phyloP scores from a whole-genome alignment of 2,329 filamentous ascomycete genomes.

The Drechslerella coelobrocha region DNA sequence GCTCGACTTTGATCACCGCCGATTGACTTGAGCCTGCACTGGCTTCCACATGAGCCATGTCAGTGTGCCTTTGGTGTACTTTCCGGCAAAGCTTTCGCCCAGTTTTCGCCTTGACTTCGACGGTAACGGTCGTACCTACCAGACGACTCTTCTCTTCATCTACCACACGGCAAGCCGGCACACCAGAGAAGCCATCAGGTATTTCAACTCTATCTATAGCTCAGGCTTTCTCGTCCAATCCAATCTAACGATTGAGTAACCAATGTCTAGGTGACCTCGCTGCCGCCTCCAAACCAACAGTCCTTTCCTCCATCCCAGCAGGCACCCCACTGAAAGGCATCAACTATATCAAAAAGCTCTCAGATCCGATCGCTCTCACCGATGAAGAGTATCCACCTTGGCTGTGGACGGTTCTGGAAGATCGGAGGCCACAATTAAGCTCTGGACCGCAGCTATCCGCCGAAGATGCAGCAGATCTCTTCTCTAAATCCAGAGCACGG shows the following conservation, averaged over 20 bases:
- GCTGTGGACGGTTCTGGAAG: slow-evolving; percentile 76
- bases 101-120: background rate
- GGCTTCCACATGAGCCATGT: slow-evolving; percentile 11
- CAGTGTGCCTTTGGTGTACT: slow-evolving; percentile 33
- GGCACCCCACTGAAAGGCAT: slow-evolving; percentile 76
- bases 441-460: slow-evolving; percentile 57
- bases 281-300: slow-evolving; percentile 24
- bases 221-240: background rate
- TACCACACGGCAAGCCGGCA: slow-evolving; percentile 5
- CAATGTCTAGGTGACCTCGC: background rate
- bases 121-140: slow-evolving; percentile 2
- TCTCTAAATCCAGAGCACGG: slow-evolving; percentile 68
- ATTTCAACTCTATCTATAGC: slow-evolving; percentile 2
- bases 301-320: slow-evolving; percentile 59
- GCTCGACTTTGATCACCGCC: background rate
- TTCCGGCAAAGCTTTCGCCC: slow-evolving; percentile 32
- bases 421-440: slow-evolving; percentile 60
- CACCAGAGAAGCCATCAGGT: slow-evolving; percentile 24
- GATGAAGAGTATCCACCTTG: slow-evolving; percentile 81
- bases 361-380: slow-evolving; percentile 74
- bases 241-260: background rate
- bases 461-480: slow-evolving; percentile 72
- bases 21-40: background rate
- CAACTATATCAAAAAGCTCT: slow-evolving; percentile 76
- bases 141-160: slow-evolving; percentile 32